Conservation (phyloP, 2,329 filamentous ascomycete species). For the Cercospora zeina region DNA sequence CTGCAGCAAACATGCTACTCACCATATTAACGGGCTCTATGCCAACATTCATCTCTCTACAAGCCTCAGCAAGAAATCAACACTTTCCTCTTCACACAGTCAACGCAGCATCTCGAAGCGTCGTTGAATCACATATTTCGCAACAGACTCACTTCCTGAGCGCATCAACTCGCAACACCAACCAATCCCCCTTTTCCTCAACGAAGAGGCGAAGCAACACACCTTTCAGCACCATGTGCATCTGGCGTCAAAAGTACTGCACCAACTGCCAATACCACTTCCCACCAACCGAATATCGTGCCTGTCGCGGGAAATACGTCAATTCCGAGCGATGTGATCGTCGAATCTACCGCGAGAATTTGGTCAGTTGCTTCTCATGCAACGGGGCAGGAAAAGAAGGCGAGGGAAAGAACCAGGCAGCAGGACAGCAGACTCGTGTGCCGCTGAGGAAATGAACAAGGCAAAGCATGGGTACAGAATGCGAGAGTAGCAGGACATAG, state of each 20-base stretch:
- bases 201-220: neutral
- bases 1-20: neutral
- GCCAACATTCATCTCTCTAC: neutral
- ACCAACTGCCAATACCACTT: slow-evolving; percentile 12
- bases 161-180: neutral
- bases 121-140: too few species aligned
- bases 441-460: neutral
- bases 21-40: neutral
- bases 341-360: neutral
- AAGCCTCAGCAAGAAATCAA: too few species aligned
- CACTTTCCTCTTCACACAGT: too few species aligned
- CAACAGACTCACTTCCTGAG: too few species aligned
- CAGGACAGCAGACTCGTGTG: neutral
- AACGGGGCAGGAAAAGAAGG: neutral
- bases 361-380: slow-evolving; percentile 1
- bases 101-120: too few species aligned
- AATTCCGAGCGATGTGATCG: neutral
- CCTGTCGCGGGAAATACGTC: slow-evolving; percentile 2
- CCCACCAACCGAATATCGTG: neutral
- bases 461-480: too few species aligned
- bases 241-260: slow-evolving; percentile 9
- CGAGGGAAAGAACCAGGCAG: neutral
- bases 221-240: neutral
- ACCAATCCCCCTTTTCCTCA: neutral
- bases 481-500: too few species aligned